A percentile compares a stretch with the other conserved stretches of the same genome.
These are phyloP conservation scores for Pseudogymnoascus sp. DNA, from an alignment of 2,329 filamentous ascomycete genomes.

Conservation along the genomic window DNA sequence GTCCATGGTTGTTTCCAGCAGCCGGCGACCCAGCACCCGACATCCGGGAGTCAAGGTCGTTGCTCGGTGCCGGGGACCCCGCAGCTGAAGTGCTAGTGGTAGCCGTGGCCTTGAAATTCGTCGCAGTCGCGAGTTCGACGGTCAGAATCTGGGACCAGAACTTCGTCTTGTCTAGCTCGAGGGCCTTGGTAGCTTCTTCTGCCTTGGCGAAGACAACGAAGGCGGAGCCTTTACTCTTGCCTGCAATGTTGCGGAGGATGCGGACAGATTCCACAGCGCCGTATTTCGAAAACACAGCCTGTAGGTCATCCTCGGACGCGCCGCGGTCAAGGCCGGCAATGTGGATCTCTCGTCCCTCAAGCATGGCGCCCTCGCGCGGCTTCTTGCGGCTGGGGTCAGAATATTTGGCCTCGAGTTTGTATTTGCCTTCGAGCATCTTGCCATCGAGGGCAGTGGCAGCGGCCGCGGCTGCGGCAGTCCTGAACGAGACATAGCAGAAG, in stretches of 20 bases:
- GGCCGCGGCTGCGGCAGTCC: constrained; percentile 58
- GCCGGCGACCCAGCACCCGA: constrained; percentile 29
- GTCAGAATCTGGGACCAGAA: constrained; percentile 62
- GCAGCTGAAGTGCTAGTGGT: constrained; percentile 36
- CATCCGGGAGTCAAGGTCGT: constrained; percentile 30
- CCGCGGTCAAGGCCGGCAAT: constrained; percentile 62
- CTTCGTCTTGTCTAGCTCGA: constrained; percentile 64
- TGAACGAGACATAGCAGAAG: constrained; percentile 95
- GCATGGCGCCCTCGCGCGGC: constrained; percentile 68
- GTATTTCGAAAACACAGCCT: constrained; percentile 65
- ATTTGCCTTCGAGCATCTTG: constrained; percentile 59
- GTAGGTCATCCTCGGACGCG: constrained; percentile 61
- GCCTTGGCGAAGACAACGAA: constrained; percentile 72
- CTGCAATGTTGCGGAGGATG: constrained; percentile 61
- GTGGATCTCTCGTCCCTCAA: constrained; percentile 84
- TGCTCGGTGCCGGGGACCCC: constrained; percentile 28
- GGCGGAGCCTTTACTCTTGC: constrained; percentile 68
- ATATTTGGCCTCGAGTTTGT: constrained; percentile 69
- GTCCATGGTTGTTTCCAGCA: constrained; percentile 21
- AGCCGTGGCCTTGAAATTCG: constrained; percentile 51
- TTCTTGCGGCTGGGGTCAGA: constrained; percentile 79
- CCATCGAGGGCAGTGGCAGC: constrained; percentile 70
- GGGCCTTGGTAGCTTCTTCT: constrained; percentile 59
- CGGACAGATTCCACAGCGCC: constrained; percentile 69
- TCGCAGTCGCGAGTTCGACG: constrained; percentile 55